Percentiles rank a stretch among this genome's conserved stretches.
phyloP scores from a whole-genome alignment of 2,329 filamentous ascomycete species.

The Camptophora hylomeconis region DNA sequence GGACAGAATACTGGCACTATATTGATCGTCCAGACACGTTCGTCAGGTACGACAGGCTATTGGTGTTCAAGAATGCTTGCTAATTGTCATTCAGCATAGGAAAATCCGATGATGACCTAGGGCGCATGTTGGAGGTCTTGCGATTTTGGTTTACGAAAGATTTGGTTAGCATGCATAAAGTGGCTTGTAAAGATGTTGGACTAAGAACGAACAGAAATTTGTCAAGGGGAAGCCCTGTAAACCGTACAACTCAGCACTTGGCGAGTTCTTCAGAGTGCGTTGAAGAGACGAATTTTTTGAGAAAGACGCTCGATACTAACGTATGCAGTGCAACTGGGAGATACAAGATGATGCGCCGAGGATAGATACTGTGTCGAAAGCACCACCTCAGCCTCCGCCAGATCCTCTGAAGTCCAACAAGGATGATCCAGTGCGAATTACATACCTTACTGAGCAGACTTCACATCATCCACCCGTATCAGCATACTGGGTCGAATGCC shows the following conservation, averaged over 20 bases:
- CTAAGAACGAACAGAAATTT: slow-evolving; percentile 54
- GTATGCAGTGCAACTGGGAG: slow-evolving; percentile 77
- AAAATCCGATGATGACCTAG: slow-evolving; percentile 79
- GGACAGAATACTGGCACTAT: slow-evolving; percentile 91
- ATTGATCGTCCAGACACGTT: slow-evolving; percentile 91
- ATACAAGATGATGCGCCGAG: slow-evolving; percentile 64
- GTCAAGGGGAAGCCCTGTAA: slow-evolving; percentile 98
- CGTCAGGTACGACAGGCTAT: slow-evolving; percentile 36
- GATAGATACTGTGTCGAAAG: slow-evolving; percentile 31
- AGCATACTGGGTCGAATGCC: slow-evolving; percentile 86
- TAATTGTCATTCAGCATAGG: slow-evolving; percentile 48
- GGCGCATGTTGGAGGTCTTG: slow-evolving; percentile 87
- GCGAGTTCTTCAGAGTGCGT: slow-evolving; percentile 88
- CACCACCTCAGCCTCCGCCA: slow-evolving; percentile 22
- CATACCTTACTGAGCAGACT: slow-evolving; percentile 93
- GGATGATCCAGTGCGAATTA: slow-evolving; percentile 55
- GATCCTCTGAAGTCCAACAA: slow-evolving; percentile 21
- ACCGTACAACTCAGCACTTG: slow-evolving; percentile 92
- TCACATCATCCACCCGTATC: slow-evolving; percentile 96
- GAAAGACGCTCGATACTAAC: slow-evolving; percentile 1
- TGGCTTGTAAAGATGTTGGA: slow-evolving; percentile 3
- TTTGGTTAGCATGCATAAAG: slow-evolving; percentile 38
- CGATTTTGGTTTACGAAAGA: slow-evolving; percentile 99
- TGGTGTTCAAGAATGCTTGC: slow-evolving; percentile 17
- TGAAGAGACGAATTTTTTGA: slow-evolving; percentile 2